Base-by-base conservation (phyloP, 441 rosid species). In the Brassica hybrid region DNA sequence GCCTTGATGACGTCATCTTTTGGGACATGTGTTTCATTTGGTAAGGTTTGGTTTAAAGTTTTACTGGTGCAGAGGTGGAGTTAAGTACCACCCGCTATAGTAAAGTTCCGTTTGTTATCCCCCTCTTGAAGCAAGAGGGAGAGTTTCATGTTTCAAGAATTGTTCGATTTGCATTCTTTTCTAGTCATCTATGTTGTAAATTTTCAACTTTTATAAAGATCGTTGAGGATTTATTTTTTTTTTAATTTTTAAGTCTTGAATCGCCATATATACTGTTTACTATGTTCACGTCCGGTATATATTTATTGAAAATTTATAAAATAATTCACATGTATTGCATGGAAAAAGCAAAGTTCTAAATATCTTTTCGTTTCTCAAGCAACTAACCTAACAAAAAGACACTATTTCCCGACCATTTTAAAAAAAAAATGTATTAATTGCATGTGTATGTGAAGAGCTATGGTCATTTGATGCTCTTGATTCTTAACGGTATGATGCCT, bases 11-110 rank as follows among this genome's bases (percentile, higher is more conserved):
- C 58, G 64, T 65, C 76, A 73, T 70, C 72, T 79, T 50, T 65
- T 75, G 14, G 67, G 63, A 34, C 59, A 19, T 67, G 38, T 38
- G 13, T 62, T 50, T 76, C 19, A 41, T 14, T 79, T 54, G 66
- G 71, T 68, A 16, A 67, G 65, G 65, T 61, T 67, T 52, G 41
- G 17, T 14, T 25, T 32, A 11, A 6, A 52, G 38, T 52, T 54
- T 19, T 74, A 79, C 67, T 79, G 72, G 69, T 63, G 82, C 82
- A 69, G 82, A 74, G 82, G 82, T 79, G 82, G 82, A 56, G 16
- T 79, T 74, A 73, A 27, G 21, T 19, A 74, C 82, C 78, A 79
- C 82, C 82, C 82, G 82, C 82, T 74, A 41, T 79, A 73, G 67
- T 74, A 34, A 66, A 19, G n/a, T 66, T 13, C 34, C 6, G 41